Base-by-base conservation (phyloP, 2,329 filamentous ascomycete genomes). In the Penicillium sp. region DNA sequence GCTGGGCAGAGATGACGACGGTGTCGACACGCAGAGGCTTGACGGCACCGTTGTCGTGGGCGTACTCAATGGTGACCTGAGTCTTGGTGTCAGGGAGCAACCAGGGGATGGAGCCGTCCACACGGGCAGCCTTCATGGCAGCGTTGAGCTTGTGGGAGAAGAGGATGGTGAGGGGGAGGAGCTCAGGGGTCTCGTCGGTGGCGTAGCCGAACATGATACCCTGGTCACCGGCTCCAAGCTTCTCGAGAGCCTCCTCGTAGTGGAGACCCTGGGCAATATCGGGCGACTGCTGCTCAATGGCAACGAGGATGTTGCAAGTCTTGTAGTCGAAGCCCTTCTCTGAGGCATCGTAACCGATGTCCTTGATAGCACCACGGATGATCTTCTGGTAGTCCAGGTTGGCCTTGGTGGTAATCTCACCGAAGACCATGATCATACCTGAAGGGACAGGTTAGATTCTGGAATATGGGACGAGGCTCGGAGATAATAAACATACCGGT, bases 151-250 rank as follows among this genome's bases (percentile, higher is more conserved):
- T 90, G 84, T 98, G 93, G 69, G 93, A 87, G 70, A 97, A 84
- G 68, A 92, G 83, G 64, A 97, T 82, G 67, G 92, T 97, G 68
- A 98, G 81, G 62, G 93, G 93, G 72, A 97, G 88, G 65, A 95
- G 83, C 80, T 98, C 93, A 56, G 92, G 91, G 66, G 93, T 97
- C 83, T 98, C 93, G 70, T 98, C 93, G 68, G 93, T 95, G 75
- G 93, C 93, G 82, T 98, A 98, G 68, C 93, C 93, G 77, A 98
- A 98, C 93, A 98, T 98, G 82, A 98, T 96, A 81, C 93, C 93
- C 82, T 98, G 93, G 78, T 98, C 93, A 87, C 93, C 93, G 57
- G 93, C 93, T 76, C 93, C 93, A 60, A 98, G 86, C 78, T 95
- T 86, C 84, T 98, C 93, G 43, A 98, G 87, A 63, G 89, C 90